phyloP scores from a whole-genome alignment of 495 filamentous ascomycete genomes.

The Talaromyces ruber region DNA sequence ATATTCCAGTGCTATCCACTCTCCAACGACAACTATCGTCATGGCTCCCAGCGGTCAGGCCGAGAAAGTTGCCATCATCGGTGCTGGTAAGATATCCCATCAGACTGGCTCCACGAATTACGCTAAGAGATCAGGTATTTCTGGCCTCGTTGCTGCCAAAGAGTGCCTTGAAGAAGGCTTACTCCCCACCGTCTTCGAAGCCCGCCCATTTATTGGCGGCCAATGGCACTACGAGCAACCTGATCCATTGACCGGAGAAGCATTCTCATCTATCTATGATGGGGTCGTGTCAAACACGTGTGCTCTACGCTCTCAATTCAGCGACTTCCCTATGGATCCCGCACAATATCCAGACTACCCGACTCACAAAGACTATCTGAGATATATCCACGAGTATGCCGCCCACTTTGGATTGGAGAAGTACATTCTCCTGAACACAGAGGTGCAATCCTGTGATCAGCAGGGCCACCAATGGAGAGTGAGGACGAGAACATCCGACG shows the following conservation, averaged over 20 bases:
- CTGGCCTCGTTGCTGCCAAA: constrained; percentile 18
- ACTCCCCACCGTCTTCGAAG: constrained; percentile 17
- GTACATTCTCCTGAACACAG: constrained; percentile 15
- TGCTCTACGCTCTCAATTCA: constrained; percentile 18
- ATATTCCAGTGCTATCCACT: not conserved
- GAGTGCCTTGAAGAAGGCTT: constrained; percentile 20
- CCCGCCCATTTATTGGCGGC: constrained; percentile 16
- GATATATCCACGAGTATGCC: constrained; percentile 21
- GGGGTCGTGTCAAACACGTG: constrained; percentile 17
- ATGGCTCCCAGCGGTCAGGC: not conserved
- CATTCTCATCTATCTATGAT: constrained; percentile 15
- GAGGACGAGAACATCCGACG: not conserved
- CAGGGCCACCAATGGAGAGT: constrained; percentile 6
- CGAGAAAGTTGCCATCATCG: constrained; percentile 1
- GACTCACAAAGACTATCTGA: constrained; percentile 14
- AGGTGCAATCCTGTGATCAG: constrained; percentile 11
- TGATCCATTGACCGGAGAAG: constrained; percentile 2
- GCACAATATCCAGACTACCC: constrained; percentile 15
- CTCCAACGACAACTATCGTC: not conserved
- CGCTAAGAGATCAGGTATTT: constrained; percentile 9
- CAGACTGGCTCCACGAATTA: not conserved
- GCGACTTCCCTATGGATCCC: constrained; percentile 25
- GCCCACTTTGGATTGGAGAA: constrained; percentile 15
- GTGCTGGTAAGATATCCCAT: not conserved
- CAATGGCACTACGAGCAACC: constrained; percentile 13